A percentile compares a stretch with the other conserved stretches of the same genome.
These are phyloP conservation scores for Syzygium jambos DNA, from an alignment of 345 rosid species.

Conservation along the genomic window DNA sequence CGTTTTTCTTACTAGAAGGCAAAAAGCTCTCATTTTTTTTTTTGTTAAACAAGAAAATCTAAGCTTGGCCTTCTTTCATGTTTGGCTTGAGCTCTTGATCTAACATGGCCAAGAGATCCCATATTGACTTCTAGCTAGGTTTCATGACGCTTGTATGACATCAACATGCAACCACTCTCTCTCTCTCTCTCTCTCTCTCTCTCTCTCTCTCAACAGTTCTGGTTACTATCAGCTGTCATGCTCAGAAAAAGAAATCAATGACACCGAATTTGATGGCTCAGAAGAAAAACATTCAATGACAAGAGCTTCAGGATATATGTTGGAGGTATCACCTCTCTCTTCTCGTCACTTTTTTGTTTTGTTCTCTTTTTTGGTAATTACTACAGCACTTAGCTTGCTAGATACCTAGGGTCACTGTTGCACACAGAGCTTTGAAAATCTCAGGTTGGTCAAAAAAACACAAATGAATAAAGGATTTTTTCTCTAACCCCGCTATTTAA, in stretches of 20 bases:
- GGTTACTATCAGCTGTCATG: neutral
- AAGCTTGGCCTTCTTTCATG: neutral
- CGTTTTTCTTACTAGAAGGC: neutral
- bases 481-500: neutral
- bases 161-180: neutral
- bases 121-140: neutral
- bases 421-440: neutral
- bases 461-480: neutral
- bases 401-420: neutral
- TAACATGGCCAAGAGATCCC: neutral
- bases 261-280: constrained; percentile 17
- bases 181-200: neutral
- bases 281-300: constrained; percentile 1
- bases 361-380: neutral
- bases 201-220: neutral
- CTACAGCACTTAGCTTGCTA: neutral
- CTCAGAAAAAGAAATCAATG: neutral
- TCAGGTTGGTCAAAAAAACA: neutral
- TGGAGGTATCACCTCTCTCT: neutral
- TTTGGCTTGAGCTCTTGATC: neutral
- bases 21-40: neutral
- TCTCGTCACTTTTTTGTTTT: neutral
- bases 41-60: neutral
- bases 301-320: neutral
- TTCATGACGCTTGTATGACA: neutral